phyloP scores from a whole-genome alignment of 2,329 filamentous ascomycete species.

The Cladosporium sp. region DNA sequence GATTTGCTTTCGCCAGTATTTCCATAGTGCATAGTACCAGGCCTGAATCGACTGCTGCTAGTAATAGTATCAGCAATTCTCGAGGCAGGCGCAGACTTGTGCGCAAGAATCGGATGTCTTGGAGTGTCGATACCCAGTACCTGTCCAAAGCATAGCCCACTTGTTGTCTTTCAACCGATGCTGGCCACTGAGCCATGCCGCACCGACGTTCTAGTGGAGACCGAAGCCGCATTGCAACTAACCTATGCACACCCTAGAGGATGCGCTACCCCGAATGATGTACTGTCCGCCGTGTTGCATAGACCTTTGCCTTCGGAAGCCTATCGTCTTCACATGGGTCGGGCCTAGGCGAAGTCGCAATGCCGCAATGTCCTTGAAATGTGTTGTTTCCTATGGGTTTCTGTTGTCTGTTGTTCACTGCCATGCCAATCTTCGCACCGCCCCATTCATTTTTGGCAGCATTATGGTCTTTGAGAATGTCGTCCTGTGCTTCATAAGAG shows the following conservation, averaged over 20 bases:
- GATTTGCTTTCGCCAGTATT: no score
- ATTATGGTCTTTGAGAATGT: conserved; percentile 2
- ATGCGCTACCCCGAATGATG: conserved; percentile 11
- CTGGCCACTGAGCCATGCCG: background rate
- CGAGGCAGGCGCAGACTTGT: no score
- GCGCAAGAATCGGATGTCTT: background rate
- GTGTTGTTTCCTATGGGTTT: background rate
- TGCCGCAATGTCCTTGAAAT: conserved; percentile 7
- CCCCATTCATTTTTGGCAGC: conserved; percentile 8
- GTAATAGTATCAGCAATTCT: no score
- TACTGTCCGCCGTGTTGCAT: conserved; percentile 9
- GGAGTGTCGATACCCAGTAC: background rate
- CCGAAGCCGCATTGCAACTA: conserved; percentile 5
- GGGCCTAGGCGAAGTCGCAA: conserved; percentile 8
- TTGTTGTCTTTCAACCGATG: background rate
- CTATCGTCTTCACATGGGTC: conserved; percentile 11
- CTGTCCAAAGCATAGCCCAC: conserved; percentile 2
- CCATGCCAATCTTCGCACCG: background rate
- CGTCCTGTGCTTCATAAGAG: background rate
- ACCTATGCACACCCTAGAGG: conserved; percentile 7
- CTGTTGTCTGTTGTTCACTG: background rate
- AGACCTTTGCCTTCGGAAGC: background rate
- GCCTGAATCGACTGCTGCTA: no score
- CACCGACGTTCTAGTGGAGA: conserved; percentile 1
- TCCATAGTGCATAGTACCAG: no score